These are phyloP conservation scores for Cucurbita ficifolia DNA, from an alignment of 306 rosid species.

Conservation along the genomic window DNA sequence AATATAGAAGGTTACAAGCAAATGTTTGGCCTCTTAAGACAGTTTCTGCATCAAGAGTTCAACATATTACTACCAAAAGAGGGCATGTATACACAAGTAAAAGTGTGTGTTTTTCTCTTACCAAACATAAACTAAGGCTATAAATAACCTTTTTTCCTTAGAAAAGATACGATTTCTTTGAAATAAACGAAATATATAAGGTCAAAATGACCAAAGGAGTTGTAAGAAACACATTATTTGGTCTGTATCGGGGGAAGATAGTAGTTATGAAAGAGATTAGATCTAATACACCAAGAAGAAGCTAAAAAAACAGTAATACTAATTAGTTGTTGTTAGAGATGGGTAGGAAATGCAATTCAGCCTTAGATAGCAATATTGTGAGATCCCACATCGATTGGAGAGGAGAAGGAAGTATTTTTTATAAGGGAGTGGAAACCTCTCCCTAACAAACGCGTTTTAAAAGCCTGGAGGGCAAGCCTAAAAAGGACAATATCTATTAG, in stretches of 20 bases:
- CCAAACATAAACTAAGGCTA: neutral
- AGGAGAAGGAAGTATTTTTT: too few species aligned
- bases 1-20: conserved; percentile 4
- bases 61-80: neutral
- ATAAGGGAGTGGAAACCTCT: too few species aligned
- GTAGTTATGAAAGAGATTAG: neutral
- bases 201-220: neutral
- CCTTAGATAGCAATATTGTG: too few species aligned
- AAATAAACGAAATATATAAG: neutral
- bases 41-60: conserved; percentile 6
- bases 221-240: neutral
- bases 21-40: conserved; percentile 1
- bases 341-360: neutral
- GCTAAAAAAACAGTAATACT: neutral
- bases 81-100: neutral
- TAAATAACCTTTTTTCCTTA: neutral
- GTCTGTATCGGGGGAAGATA: neutral
- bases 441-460: too few species aligned
- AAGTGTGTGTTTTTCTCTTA: neutral
- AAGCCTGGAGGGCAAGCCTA: too few species aligned
- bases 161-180: neutral
- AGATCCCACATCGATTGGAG: too few species aligned
- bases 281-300: neutral
- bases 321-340: neutral
- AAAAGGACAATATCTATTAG: too few species aligned